Evolutionary conservation across 768 basidiomycete species (phyloP).

Genomic region (Tricholoma sp.): DNA sequence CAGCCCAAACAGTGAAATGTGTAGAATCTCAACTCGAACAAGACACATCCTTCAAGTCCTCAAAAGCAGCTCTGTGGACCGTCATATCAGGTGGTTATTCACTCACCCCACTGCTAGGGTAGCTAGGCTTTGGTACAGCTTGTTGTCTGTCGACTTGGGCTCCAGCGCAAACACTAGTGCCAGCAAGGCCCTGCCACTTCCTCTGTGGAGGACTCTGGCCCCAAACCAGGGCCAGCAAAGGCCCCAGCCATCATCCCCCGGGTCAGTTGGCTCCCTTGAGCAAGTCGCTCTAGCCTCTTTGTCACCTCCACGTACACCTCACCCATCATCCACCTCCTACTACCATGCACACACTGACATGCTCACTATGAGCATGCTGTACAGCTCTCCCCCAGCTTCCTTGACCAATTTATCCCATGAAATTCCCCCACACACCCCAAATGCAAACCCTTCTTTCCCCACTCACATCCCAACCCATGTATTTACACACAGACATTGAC

Average conservation of each 20-base stretch:
- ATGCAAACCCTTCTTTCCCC: slow-evolving; percentile 15
- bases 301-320: not conserved
- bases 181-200: slow-evolving; percentile 16
- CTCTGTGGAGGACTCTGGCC: no score
- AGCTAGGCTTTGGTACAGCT: not conserved
- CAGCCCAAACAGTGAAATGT: slow-evolving; percentile 63
- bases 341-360: not conserved
- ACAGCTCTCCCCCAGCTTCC: not conserved
- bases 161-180: slow-evolving; percentile 3
- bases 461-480: not conserved
- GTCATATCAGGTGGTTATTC: slow-evolving; percentile 28
- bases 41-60: slow-evolving; percentile 65
- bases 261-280: no score
- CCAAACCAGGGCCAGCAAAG: no score
- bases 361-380: not conserved
- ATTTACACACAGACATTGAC: not conserved
- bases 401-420: not conserved
- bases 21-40: slow-evolving; percentile 64
- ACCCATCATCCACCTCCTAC: not conserved
- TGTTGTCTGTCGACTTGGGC: not conserved
- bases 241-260: no score
- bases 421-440: no score
- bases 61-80: slow-evolving; percentile 58
- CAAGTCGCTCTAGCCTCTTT: no score
- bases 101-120: slow-evolving; percentile 10